These are phyloP conservation scores for Metschnikowia drakensbergensis DNA, from an alignment of 805 yeast species.

Conservation along the genomic window DNA sequence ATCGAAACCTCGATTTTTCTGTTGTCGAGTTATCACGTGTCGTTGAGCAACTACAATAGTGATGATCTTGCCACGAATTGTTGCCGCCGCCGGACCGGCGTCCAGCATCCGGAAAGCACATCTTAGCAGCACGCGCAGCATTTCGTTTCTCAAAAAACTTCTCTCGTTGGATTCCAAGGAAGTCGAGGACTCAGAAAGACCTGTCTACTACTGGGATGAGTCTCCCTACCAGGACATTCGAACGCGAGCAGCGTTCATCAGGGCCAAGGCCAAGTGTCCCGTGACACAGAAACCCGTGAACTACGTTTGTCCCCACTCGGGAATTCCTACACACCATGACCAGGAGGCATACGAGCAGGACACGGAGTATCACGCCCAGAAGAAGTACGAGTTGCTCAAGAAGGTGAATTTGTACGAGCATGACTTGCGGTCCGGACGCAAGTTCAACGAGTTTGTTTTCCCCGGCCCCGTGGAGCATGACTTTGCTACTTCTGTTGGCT, in stretches of 20 bases:
- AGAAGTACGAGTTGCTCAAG: slow-evolving; percentile 68
- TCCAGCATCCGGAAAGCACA: background rate
- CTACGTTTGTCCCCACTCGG: slow-evolving; percentile 88
- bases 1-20: background rate
- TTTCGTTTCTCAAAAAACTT: slow-evolving; percentile 38
- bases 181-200: slow-evolving; percentile 25
- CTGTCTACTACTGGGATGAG: slow-evolving; percentile 75
- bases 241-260: slow-evolving; percentile 85
- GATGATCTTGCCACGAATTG: slow-evolving; percentile 2
- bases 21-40: background rate
- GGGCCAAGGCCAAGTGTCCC: slow-evolving; percentile 86
- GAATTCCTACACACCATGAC: slow-evolving; percentile 94
- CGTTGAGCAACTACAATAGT: background rate
- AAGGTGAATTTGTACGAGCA: slow-evolving; percentile 92
- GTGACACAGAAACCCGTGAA: slow-evolving; percentile 77
- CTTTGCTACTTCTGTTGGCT: slow-evolving; percentile 66
- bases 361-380: slow-evolving; percentile 60
- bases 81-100: slow-evolving; percentile 4
- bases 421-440: slow-evolving; percentile 89
- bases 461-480: slow-evolving; percentile 78
- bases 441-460: slow-evolving; percentile 92
- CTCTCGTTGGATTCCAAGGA: slow-evolving; percentile 34
- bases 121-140: slow-evolving; percentile 1
- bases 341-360: slow-evolving; percentile 87
- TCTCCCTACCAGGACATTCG: slow-evolving; percentile 86